Conservation (phyloP, 257 asterid genomes). For the Plantago ovata region DNA sequence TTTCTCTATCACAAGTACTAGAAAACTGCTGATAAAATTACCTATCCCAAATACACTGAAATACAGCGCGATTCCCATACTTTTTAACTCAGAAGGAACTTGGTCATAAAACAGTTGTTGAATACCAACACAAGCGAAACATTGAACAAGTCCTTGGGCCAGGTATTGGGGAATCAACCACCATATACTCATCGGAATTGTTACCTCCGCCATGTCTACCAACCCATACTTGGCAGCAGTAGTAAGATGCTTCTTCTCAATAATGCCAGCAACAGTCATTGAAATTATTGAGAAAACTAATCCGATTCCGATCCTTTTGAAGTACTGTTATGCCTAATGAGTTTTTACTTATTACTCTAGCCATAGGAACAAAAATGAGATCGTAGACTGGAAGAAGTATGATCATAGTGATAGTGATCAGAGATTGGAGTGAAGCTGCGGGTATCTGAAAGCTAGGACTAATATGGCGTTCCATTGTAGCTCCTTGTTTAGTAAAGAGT, state of each 20-base stretch:
- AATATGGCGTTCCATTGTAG: conserved; percentile 59
- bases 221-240: conserved; percentile 40
- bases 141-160: conserved; percentile 47
- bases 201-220: conserved; percentile 34
- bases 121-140: conserved; percentile 48
- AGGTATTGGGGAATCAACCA: conserved; percentile 67
- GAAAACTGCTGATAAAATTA: too few relatives aligned
- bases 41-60: conserved; percentile 30
- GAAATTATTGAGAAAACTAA: conserved; percentile 38
- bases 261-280: conserved; percentile 51
- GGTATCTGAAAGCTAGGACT: conserved; percentile 42
- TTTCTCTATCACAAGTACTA: too few relatives aligned
- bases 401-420: conserved; percentile 39
- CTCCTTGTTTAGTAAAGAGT: conserved; percentile 68
- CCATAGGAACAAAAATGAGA: conserved; percentile 40
- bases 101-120: conserved; percentile 69
- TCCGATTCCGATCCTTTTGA: conserved; percentile 62
- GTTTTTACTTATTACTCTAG: conserved; percentile 36
- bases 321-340: conserved; percentile 57
- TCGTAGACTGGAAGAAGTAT: conserved; percentile 63
- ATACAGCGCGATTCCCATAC: conserved; percentile 49
- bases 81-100: conserved; percentile 50
- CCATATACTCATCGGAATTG: conserved; percentile 49
- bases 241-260: conserved; percentile 49
- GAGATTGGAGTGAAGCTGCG: conserved; percentile 58